Percentiles rank a stretch among this genome's conserved stretches.
These are phyloP conservation scores for Aspergillus puulaauensis DNA, from an alignment of 2,329 filamentous ascomycete genomes.

Conservation along the genomic window DNA sequence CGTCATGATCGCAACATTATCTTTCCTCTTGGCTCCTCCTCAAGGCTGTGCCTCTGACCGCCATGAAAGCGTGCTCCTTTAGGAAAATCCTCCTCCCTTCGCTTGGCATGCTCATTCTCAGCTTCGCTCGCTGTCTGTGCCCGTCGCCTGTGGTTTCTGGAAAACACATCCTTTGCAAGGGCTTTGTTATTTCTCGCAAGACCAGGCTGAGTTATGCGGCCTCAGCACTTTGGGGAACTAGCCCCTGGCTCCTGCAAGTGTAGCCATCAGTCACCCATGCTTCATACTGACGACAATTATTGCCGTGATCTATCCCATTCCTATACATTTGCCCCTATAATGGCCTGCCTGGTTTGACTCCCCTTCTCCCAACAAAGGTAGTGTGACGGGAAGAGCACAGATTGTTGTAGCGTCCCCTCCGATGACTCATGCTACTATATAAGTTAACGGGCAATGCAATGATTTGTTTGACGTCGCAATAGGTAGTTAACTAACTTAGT, in stretches of 20 bases:
- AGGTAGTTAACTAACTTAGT: background rate
- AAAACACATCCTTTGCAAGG: too few species aligned
- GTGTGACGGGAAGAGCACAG: background rate
- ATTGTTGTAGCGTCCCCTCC: background rate
- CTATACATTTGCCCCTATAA: background rate
- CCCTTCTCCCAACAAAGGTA: background rate
- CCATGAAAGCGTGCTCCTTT: background rate
- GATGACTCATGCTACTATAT: background rate
- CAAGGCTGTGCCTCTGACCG: background rate
- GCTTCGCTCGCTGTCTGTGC: background rate
- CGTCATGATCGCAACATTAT: conserved; percentile 9
- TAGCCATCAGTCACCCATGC: background rate
- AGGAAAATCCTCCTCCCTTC: background rate
- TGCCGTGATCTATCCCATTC: background rate
- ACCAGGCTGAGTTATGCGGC: background rate
- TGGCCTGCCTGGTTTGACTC: background rate
- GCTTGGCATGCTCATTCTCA: background rate
- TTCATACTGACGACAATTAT: too few species aligned
- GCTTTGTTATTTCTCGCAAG: too few species aligned
- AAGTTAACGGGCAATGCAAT: background rate
- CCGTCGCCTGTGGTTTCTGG: too few species aligned
- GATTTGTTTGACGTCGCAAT: background rate
- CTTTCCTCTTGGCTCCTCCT: background rate
- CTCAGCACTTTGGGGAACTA: background rate
- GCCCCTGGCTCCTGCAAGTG: background rate